Evolutionary conservation across 2,329 filamentous ascomycete species (phyloP).

Genomic region (Epichloe glyceriae): DNA sequence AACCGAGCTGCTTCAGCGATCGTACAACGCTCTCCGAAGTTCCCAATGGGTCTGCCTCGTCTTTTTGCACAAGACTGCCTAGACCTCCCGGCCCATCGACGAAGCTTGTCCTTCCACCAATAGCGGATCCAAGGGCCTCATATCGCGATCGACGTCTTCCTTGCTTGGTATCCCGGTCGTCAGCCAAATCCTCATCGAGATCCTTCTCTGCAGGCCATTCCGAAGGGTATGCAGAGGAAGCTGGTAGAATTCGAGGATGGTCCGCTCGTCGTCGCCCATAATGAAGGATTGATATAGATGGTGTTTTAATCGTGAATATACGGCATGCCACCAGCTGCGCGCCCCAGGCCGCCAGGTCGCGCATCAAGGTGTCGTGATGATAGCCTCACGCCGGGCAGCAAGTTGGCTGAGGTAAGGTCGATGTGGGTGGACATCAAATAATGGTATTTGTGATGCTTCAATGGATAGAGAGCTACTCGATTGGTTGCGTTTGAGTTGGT

Average conservation of each 20-base stretch:
- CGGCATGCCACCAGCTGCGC: slow-evolving; percentile 2
- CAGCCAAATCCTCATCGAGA: slow-evolving; percentile 51
- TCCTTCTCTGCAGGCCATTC: slow-evolving; percentile 79
- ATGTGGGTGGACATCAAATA: neutral
- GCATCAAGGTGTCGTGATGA: neutral
- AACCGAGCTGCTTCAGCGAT: slow-evolving; percentile 60
- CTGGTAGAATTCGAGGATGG: slow-evolving; percentile 81
- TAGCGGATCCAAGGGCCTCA: slow-evolving; percentile 66
- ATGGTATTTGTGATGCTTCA: neutral
- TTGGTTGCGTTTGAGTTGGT: too few relatives aligned
- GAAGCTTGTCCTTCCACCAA: slow-evolving; percentile 51
- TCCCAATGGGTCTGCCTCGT: slow-evolving; percentile 89
- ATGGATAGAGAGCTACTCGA: neutral
- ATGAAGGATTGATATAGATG: slow-evolving; percentile 7
- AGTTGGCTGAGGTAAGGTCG: neutral
- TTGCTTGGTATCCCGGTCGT: slow-evolving; percentile 36
- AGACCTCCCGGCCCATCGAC: slow-evolving; percentile 27
- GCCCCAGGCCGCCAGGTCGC: neutral
- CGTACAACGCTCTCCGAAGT: slow-evolving; percentile 74
- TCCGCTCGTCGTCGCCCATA: slow-evolving; percentile 61
- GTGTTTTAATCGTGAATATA: neutral
- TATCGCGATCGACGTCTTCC: slow-evolving; percentile 63
- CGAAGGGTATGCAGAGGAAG: slow-evolving; percentile 64
- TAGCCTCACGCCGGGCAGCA: neutral
- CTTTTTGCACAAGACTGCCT: slow-evolving; percentile 71